Base-by-base conservation (phyloP, 1,284 basidiomycete genomes). In the Trichosporon sp. region DNA sequence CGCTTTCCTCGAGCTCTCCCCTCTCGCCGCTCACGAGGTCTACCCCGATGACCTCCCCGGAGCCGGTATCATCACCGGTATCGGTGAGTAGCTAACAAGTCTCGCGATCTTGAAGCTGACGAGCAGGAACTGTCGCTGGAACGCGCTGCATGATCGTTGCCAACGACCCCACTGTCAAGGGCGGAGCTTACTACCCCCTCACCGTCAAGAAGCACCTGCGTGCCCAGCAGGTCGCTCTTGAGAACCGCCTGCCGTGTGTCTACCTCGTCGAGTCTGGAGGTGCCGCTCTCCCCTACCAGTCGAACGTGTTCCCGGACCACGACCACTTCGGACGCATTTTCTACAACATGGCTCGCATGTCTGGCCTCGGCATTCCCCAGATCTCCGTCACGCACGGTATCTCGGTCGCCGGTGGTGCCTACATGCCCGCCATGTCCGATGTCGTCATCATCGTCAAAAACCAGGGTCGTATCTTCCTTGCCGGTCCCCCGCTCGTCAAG, bases 321-420 rank as follows among this genome's bases (percentile, higher is more conserved):
- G 91, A 96, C 76, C 93, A 98, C 81, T 98, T 98, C 78, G 95
- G 95, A 9, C 87, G 94, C 13, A 97, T 98, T 80, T 98, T 98
- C 83, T 97, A 95, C 82, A 97, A 98, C 78, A 97, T 96, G 93
- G 93, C 91, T 70, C 69, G 84, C 74, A 75, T 96, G 91, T 95
- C 92, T 64, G 92, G 92, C 0, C 86, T 92, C 0, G 90, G 91
- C 2, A 93, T 97, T 53, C 93, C 94, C 0, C 94, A 98, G 82
- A 91, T 98, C 76, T 91, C 92, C 31, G 89, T 95, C 21, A 93
- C 97, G 2, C 95, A 97, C 77, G 95, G 95, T 21, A 97, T 97
- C 78, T 93, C 91, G 60, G 94, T 98, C 21, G 95, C 95, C 2
- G 86, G 86, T 44, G 80, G 81, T 44, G 81, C 81, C 87, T 97